Evolutionary conservation across 2,329 filamentous ascomycete species (phyloP), one percentile per base, ranked within the genome.

Genomic region (Tolypocladium ovalisporum): DNA sequence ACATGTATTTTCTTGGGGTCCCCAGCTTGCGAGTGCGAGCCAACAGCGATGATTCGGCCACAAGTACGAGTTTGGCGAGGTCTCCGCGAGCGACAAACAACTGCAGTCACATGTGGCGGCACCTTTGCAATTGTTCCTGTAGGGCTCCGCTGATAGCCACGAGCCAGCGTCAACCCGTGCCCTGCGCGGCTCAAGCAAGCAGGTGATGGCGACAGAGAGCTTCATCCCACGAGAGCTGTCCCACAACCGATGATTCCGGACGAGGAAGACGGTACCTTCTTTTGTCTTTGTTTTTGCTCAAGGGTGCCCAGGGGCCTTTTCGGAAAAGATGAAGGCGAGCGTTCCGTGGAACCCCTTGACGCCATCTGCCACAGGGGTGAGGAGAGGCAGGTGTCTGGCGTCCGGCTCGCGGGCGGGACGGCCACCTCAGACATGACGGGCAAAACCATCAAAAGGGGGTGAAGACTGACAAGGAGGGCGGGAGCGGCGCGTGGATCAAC

Each of bases 11-110:
- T 40, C 52, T 57, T 54, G 59, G 59, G 59, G 59, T 49, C 57
- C 59, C 55, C 59, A 55, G 57, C 55, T 42, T 57, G 54, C 39
- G 57, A 47, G 59, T n/a, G 52, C 52, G 29, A 52, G 47, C 34
- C 29, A 34, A n/a, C 22, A n/a, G 29, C 29, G 10, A 34, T 10
- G 29, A 49, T n/a, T 13, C 47, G 44, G 24, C 29, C 13, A 47
- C 27, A 32, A 29, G 42, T 29, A 49, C 44, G 9, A 32, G 22
- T 10, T 34, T 4, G 17, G 47, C 27, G 27, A 51, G 17, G 17
- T n/a, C 47, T 51, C 27, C 27, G 17, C 17, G 12, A 9, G 42
- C 24, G 42, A 17, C 44, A 47, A 29, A 15, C 15, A 29, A 15
- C 27, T 4, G 44, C 9, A 51, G 9, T 10, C 47, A 15, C 9